Evolutionary conservation across 495 filamentous ascomycete genomes (phyloP).

Genomic region (Amorphotheca resinae): DNA sequence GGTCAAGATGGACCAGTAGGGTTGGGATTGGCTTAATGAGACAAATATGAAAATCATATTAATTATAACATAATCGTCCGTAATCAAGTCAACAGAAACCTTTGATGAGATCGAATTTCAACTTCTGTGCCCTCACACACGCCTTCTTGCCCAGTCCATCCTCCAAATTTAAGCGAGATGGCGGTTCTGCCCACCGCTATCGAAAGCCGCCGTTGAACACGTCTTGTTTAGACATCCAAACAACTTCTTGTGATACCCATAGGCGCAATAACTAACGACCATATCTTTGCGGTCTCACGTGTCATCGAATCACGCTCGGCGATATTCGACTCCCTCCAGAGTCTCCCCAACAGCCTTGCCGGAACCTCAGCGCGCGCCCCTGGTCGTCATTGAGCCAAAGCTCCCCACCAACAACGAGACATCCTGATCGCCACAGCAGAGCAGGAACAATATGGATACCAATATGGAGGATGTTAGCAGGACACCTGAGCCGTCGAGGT

Average conservation of each 20-base stretch:
- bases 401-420: conserved; percentile 11
- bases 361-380: not conserved
- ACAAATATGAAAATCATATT: not conserved
- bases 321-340: not conserved
- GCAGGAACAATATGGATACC: conserved; percentile 61
- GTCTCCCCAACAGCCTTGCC: conserved; percentile 3
- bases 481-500: conserved; percentile 65
- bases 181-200: not conserved
- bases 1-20: conserved; percentile 8
- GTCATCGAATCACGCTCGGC: not conserved
- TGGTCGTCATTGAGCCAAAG: conserved; percentile 17
- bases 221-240: conserved; percentile 2
- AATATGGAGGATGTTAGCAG: conserved; percentile 97
- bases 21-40: conserved; percentile 9
- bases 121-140: not conserved
- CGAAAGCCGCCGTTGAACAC: not conserved
- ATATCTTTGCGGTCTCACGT: conserved; percentile 2
- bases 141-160: conserved; percentile 3
- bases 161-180: conserved; percentile 9
- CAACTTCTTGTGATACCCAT: conserved; percentile 18
- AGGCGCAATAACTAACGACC: conserved; percentile 1
- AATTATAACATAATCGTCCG: not conserved
- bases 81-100: not conserved
- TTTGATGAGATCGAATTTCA: not conserved
- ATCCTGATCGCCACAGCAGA: conserved; percentile 49